Percentiles rank a stretch among this genome's conserved stretches.
These are phyloP conservation scores for Calonectria montana DNA, from an alignment of 2,329 filamentous ascomycete genomes.

Conservation along the genomic window DNA sequence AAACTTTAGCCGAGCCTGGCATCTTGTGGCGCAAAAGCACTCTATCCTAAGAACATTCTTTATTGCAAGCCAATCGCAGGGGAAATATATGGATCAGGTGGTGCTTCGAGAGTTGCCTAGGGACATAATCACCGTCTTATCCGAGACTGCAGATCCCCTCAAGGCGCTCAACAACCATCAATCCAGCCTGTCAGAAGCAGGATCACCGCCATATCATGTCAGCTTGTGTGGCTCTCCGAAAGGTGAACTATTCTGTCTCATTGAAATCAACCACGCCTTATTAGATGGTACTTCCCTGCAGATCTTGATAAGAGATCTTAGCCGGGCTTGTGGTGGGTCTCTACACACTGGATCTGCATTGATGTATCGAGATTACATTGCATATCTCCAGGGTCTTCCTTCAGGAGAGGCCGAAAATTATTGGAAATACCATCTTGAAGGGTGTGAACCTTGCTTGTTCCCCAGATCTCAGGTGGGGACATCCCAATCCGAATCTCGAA, in stretches of 20 bases:
- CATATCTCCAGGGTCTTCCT: not conserved
- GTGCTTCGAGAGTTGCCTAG: constrained; percentile 27
- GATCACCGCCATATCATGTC: not conserved
- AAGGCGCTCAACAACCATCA: not conserved
- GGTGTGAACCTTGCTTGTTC: not conserved
- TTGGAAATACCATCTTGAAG: not conserved
- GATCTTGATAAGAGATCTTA: not conserved
- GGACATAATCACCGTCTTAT: not conserved
- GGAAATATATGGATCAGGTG: constrained; percentile 30
- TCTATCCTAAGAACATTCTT: constrained; percentile 40
- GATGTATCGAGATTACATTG: not conserved
- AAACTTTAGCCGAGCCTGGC: constrained; percentile 33
- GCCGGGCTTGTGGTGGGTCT: not conserved
- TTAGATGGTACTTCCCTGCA: not conserved
- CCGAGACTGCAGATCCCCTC: not conserved
- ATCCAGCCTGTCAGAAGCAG: not conserved
- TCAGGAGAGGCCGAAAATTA: not conserved
- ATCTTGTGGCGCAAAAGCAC: constrained; percentile 30
- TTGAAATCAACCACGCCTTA: not conserved
- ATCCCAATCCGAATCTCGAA: not conserved
- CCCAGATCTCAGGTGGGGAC: not conserved
- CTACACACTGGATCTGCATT: not conserved
- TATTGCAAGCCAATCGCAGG: constrained; percentile 19
- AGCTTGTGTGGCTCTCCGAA: not conserved
- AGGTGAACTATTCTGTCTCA: not conserved